Evolutionary conservation across 164 flowering plant species (phyloP), one percentile per base, ranked within the genome.

Genomic region (Annona squamosa): DNA sequence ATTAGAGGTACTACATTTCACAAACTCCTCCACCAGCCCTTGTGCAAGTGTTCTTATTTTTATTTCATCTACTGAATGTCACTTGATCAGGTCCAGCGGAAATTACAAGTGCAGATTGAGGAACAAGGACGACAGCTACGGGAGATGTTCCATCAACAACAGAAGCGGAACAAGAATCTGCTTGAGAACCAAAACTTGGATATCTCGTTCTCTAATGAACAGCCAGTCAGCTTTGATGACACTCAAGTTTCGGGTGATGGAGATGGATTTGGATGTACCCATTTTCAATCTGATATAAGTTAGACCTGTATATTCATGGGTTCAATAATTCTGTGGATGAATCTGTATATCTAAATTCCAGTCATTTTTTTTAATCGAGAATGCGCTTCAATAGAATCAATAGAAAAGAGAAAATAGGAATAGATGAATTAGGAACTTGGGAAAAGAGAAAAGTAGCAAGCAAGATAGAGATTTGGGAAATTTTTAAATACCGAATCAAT

Each of bases 41-140:
- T 46, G 1, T 5, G 26, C 13, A 46, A 26, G 37, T 26, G 37
- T 26, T 26, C 37, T 26, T 26, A 26, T 26, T 26, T 26, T 26
- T 26, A 26, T 26, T 26, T 26, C 37, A 26, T 26, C 37, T 26
- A 26, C 37, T 64, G 65, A 26, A 26, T 26, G 37, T 26, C 37
- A 26, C 37, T 56, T 48, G 57, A 18, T 74, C 85, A 90, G 96
- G 81, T 86, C 72, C 96, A 90, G 74, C 73, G 88, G 65, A 86
- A 80, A 67, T 80, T 90, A 68, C 97, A 89, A 80, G 13, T 89
- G 82, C 81, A 88, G 61, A 90, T 90, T 43, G 97, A 90, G 83
- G 92, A 88, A 73, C 95, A 90, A 78, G 97, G 94, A 69, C 86
- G 70, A 81, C 87, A 86, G 69, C 90, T 92, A 17, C 84, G 81